A percentile compares a stretch with the other conserved stretches of the same genome.
Conservation (phyloP, 1,139 yeast genomes). For the Zygosaccharomyces sapae region DNA sequence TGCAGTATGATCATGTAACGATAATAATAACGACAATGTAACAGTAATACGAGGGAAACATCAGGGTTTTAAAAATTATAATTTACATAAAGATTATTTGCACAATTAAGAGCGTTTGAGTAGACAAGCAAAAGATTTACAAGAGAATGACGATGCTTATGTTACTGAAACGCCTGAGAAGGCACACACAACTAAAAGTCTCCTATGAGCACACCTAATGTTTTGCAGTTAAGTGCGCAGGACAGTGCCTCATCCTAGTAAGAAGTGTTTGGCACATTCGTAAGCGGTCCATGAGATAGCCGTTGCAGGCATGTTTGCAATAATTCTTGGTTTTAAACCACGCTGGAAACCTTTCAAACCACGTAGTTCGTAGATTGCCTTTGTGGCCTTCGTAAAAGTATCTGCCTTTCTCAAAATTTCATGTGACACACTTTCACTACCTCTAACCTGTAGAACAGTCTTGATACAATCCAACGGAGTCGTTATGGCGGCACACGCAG, state of each 20-base stretch:
- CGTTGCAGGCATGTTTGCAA: conserved; percentile 92
- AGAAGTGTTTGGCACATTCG: conserved; percentile 77
- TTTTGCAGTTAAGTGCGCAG: too few relatives aligned
- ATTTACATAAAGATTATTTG: conserved; percentile 6
- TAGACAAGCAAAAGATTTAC: conserved; percentile 3
- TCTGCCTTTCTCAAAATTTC: conserved; percentile 54
- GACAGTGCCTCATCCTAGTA: conserved; percentile 9
- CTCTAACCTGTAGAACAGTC: conserved; percentile 69
- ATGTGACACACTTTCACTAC: conserved; percentile 39
- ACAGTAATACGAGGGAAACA: background rate
- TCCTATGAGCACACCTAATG: too few relatives aligned
- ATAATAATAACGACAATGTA: background rate
- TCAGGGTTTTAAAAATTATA: background rate
- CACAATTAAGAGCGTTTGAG: background rate
- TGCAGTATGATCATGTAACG: background rate
- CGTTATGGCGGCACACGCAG: conserved; percentile 91
- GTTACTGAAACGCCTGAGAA: background rate
- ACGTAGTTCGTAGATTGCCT: conserved; percentile 58
- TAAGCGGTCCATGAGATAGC: conserved; percentile 98
- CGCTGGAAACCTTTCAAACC: conserved; percentile 72
- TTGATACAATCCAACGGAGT: conserved; percentile 95
- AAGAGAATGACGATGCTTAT: conserved; percentile 2
- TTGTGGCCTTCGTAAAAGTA: conserved; percentile 70
- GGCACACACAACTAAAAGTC: too few relatives aligned
- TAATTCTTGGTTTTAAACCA: conserved; percentile 87